phyloP scores from a whole-genome alignment of 148 eudicot species.

The Rhododendron henanense region DNA sequence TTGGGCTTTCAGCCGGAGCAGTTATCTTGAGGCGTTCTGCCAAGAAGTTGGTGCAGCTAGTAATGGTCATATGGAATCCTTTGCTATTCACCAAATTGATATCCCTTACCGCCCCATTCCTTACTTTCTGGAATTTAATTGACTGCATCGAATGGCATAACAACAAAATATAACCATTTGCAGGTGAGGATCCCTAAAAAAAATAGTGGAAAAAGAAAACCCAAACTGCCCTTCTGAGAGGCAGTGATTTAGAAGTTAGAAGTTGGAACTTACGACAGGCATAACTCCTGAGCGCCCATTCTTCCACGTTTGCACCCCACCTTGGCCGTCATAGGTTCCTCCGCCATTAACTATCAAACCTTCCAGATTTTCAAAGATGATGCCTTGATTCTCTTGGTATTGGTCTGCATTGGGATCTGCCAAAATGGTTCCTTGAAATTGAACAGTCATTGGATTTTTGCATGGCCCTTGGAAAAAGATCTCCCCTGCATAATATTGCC shows the following conservation, averaged over 20 bases:
- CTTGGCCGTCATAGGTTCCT: neutral
- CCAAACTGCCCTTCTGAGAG: neutral
- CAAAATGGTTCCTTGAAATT: slow-evolving; percentile 6
- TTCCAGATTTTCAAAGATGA: neutral
- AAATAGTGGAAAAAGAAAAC: neutral
- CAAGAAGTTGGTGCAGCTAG: slow-evolving; percentile 26
- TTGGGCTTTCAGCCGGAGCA: slow-evolving; percentile 35
- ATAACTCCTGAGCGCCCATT: neutral
- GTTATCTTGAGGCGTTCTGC: slow-evolving; percentile 32
- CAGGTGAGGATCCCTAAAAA: neutral
- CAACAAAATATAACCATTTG: neutral
- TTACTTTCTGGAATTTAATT: neutral
- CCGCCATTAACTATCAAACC: neutral
- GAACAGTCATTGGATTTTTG: neutral
- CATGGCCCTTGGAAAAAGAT: neutral
- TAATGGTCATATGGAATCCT: slow-evolving; percentile 30
- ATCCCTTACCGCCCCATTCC: neutral
- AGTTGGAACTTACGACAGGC: neutral
- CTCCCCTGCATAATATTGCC: neutral
- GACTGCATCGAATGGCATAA: neutral
- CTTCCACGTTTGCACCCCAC: neutral
- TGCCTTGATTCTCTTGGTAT: neutral
- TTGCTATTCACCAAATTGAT: neutral
- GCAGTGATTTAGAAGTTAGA: neutral
- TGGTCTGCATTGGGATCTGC: neutral